These are phyloP conservation scores for Trypanosoma theileri DNA, from an alignment of 208 protist genomes.

Conservation along the genomic window DNA sequence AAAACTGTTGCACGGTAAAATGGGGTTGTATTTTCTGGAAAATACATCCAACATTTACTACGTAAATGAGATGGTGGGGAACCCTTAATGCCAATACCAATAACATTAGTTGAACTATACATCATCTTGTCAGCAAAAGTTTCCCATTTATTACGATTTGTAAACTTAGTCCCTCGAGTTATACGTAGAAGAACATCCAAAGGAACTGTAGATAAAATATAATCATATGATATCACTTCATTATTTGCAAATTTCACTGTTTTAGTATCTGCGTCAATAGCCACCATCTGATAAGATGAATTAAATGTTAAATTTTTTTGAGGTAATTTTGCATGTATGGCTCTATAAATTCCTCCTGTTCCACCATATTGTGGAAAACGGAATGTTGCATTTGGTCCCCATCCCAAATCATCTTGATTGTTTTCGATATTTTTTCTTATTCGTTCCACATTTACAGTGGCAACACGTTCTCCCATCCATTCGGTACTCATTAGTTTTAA, in stretches of 20 bases:
- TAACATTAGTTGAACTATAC: slow-evolving; percentile 60
- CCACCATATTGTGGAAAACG: slow-evolving; percentile 66
- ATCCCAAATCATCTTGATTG: slow-evolving; percentile 57
- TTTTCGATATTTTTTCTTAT: slow-evolving; percentile 54
- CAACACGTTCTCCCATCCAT: slow-evolving; percentile 81
- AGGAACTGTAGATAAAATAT: slow-evolving; percentile 53
- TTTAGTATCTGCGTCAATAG: slow-evolving; percentile 41
- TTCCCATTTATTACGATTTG: slow-evolving; percentile 29
- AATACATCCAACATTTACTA: slow-evolving; percentile 79
- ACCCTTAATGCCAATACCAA: slow-evolving; percentile 72
- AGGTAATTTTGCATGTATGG: slow-evolving; percentile 42
- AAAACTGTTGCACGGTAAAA: slow-evolving; percentile 84
- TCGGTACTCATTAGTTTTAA: slow-evolving; percentile 55
- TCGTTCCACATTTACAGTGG: slow-evolving; percentile 54
- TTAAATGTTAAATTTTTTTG: slow-evolving; percentile 36
- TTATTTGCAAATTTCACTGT: slow-evolving; percentile 39
- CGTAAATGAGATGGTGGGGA: slow-evolving; percentile 40
- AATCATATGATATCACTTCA: slow-evolving; percentile 45
- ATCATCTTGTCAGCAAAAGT: slow-evolving; percentile 39
- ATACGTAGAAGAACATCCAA: slow-evolving; percentile 51
- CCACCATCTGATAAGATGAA: slow-evolving; percentile 26
- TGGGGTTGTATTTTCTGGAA: slow-evolving; percentile 55
- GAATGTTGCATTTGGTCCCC: slow-evolving; percentile 82
- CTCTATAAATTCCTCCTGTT: slow-evolving; percentile 66
- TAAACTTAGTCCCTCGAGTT: slow-evolving; percentile 12